phyloP scores from a whole-genome alignment of 768 basidiomycete species.

The Naganishia antarctica region DNA sequence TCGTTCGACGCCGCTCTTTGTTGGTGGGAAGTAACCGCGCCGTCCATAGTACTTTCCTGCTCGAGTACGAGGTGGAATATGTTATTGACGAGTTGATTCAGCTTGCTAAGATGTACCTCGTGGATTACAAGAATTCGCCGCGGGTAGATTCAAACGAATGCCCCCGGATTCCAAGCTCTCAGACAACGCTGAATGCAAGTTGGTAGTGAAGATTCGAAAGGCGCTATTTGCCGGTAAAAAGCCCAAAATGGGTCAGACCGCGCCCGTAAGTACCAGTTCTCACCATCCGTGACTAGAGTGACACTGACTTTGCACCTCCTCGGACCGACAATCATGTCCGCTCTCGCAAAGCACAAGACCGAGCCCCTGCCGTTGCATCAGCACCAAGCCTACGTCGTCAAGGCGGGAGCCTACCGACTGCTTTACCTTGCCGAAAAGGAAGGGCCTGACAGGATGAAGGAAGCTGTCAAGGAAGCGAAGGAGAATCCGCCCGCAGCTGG shows the following conservation, averaged over 20 bases:
- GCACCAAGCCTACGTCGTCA: conserved; percentile 1
- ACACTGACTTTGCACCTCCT: too few species aligned
- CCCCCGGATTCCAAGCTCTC: background rate
- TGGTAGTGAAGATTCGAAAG: background rate
- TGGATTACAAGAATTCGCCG: background rate
- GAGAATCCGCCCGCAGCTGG: background rate
- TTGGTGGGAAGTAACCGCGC: background rate
- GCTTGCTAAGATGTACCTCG: background rate
- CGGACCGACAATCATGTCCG: too few species aligned
- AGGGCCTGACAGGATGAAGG: background rate
- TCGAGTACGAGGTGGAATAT: background rate
- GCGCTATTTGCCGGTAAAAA: background rate
- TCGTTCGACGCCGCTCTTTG: background rate
- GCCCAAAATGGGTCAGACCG: background rate
- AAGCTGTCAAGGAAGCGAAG: background rate
- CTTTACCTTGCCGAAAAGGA: background rate
- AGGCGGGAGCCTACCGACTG: background rate
- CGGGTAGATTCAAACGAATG: background rate
- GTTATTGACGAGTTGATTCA: background rate
- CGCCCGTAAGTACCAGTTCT: background rate
- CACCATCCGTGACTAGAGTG: too few species aligned
- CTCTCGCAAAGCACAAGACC: too few species aligned
- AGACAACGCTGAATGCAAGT: background rate
- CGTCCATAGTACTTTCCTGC: background rate
- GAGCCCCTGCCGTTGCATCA: background rate